These are phyloP conservation scores for Penicillium crystallinum DNA, from an alignment of 495 filamentous ascomycete genomes.

Conservation along the genomic window DNA sequence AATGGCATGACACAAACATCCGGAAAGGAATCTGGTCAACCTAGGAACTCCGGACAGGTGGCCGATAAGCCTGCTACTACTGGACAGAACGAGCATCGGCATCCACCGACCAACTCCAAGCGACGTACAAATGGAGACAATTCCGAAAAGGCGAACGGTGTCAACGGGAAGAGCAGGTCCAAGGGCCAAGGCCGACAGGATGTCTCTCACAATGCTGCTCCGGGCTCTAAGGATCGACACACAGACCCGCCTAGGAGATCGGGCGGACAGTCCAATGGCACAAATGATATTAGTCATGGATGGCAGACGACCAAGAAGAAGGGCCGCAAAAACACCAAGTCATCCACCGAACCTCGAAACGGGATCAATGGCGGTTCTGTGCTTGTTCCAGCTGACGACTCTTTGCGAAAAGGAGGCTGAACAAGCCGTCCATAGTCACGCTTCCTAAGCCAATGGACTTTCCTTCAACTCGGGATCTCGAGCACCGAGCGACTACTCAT, in stretches of 20 bases:
- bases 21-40: constrained; percentile 27
- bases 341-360: constrained; percentile 26
- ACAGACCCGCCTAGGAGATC: constrained; percentile 29
- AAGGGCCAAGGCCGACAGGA: constrained; percentile 34
- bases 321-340: constrained; percentile 39
- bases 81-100: constrained; percentile 18
- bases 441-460: constrained; percentile 5
- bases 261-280: constrained; percentile 22
- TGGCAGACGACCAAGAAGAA: constrained; percentile 51
- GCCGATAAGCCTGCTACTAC: constrained; percentile 24
- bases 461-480: not conserved
- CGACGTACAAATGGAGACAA: constrained; percentile 33
- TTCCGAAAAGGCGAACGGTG: constrained; percentile 36
- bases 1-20: constrained; percentile 12
- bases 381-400: constrained; percentile 43
- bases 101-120: constrained; percentile 21
- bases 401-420: constrained; percentile 48
- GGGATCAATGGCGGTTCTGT: constrained; percentile 28
- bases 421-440: not conserved
- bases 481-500: not conserved
- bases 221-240: constrained; percentile 26
- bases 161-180: constrained; percentile 28
- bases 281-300: constrained; percentile 23
- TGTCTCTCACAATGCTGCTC: constrained; percentile 16
- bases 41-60: constrained; percentile 25